These are phyloP conservation scores for Physcia stellaris DNA, from an alignment of 495 filamentous ascomycete species.

Conservation along the genomic window DNA sequence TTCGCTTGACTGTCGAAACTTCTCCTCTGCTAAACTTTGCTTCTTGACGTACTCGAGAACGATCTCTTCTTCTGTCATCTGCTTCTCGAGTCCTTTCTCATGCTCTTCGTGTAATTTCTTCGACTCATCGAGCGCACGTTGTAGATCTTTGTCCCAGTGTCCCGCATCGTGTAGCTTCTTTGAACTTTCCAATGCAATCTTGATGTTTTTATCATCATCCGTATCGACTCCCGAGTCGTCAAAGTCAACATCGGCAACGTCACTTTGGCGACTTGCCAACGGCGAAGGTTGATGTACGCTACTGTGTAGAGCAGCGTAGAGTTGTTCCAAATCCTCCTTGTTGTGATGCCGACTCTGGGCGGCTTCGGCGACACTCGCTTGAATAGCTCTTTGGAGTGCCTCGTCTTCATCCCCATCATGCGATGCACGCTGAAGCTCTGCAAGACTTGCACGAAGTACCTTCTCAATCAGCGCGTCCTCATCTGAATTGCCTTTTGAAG, in stretches of 20 bases:
- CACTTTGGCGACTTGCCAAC: neutral
- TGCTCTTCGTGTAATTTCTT: slow-evolving; percentile 20
- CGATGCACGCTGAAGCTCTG: slow-evolving; percentile 36
- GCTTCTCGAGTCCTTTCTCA: slow-evolving; percentile 24
- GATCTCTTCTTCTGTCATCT: slow-evolving; percentile 53
- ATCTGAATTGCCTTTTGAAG: slow-evolving; percentile 48
- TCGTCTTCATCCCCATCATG: slow-evolving; percentile 17
- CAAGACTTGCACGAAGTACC: slow-evolving; percentile 54
- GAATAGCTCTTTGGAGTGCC: slow-evolving; percentile 17
- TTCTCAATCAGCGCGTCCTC: slow-evolving; percentile 55
- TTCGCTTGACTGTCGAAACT: slow-evolving; percentile 4
- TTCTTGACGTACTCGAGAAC: slow-evolving; percentile 66
- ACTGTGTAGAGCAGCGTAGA: slow-evolving; percentile 11
- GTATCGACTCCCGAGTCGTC: slow-evolving; percentile 19
- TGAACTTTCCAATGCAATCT: slow-evolving; percentile 22
- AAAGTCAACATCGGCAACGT: slow-evolving; percentile 14
- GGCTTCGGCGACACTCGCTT: slow-evolving; percentile 23
- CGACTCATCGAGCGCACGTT: slow-evolving; percentile 32
- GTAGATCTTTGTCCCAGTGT: slow-evolving; percentile 32
- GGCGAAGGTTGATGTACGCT: slow-evolving; percentile 4
- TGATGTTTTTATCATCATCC: slow-evolving; percentile 28
- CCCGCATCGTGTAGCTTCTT: slow-evolving; percentile 13
- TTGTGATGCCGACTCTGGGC: slow-evolving; percentile 8
- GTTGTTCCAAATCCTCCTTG: slow-evolving; percentile 5
- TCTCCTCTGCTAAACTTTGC: slow-evolving; percentile 57